Percentiles rank a stretch among this genome's conserved stretches.
Evolutionary conservation across 2,329 filamentous ascomycete genomes (phyloP).

Genomic region (Fusarium heterosporum): DNA sequence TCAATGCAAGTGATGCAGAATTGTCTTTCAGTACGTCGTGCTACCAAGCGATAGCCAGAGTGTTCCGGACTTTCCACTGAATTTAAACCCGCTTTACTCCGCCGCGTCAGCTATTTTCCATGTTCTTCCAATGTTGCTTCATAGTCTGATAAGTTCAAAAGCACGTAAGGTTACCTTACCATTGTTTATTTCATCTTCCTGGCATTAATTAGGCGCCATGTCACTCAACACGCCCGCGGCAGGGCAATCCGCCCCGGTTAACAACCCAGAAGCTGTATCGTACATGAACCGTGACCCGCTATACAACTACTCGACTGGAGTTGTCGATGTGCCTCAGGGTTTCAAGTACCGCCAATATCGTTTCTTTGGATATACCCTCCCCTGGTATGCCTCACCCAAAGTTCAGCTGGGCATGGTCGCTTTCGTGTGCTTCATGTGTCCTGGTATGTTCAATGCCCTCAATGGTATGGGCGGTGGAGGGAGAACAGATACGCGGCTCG

Average conservation of each 20-base stretch:
- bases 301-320: constrained; percentile 32
- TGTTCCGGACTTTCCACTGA: neutral
- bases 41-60: neutral
- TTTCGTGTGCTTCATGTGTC: constrained; percentile 69
- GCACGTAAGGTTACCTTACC: neutral
- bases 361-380: constrained; percentile 24
- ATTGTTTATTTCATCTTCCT: neutral
- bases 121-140: neutral
- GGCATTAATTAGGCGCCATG: constrained; percentile 11
- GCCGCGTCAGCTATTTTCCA: constrained; percentile 14
- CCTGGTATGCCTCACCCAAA: constrained; percentile 78
- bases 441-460: constrained; percentile 78
- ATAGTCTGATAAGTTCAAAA: neutral
- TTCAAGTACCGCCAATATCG: constrained; percentile 39
- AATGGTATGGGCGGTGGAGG: constrained; percentile 72
- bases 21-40: neutral
- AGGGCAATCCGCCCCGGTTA: constrained; percentile 34
- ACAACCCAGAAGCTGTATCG: constrained; percentile 30
- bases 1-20: neutral
- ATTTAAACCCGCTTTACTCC: neutral
- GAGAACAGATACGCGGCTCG: constrained; percentile 59
- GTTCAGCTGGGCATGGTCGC: constrained; percentile 76
- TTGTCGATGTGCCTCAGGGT: constrained; percentile 22
- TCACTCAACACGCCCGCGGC: constrained; percentile 38
- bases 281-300: constrained; percentile 1